Evolutionary conservation across 768 basidiomycete species (phyloP).

Genomic region (Dacryopinax primogenitus): DNA sequence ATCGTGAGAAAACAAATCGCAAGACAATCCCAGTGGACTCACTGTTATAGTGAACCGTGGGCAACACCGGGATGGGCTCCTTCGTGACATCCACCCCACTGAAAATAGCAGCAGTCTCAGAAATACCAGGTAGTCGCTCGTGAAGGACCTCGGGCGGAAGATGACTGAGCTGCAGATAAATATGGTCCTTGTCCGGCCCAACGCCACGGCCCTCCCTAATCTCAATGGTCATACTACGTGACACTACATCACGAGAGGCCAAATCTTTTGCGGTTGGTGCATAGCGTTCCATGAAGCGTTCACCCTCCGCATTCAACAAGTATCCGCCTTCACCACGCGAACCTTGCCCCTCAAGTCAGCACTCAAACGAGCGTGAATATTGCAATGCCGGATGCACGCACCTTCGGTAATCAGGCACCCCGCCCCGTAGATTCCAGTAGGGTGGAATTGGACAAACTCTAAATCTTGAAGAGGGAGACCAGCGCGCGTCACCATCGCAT

Average conservation of each 20-base stretch:
- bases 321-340: conserved; percentile 99
- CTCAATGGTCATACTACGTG: conserved; percentile 97
- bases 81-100: conserved; percentile 98
- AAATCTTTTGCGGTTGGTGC: conserved; percentile 99
- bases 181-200: conserved; percentile 94
- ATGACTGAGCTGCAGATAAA: conserved; percentile 94
- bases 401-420: conserved; percentile 99
- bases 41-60: conserved; percentile 99
- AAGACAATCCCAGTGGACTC: conserved; percentile 27
- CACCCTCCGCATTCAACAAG: conserved; percentile 93
- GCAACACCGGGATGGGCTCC: conserved; percentile 96
- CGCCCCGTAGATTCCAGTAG: conserved; percentile 98
- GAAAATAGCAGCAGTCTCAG: conserved; percentile 98
- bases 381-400: conserved; percentile 24
- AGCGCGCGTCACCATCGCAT: conserved; percentile 95
- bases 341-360: too few species aligned
- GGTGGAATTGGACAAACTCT: conserved; percentile 99
- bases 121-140: conserved; percentile 96
- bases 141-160: conserved; percentile 89
- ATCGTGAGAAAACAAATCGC: conserved; percentile 12
- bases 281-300: conserved; percentile 99
- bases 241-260: conserved; percentile 97
- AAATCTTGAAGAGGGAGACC: conserved; percentile 92
- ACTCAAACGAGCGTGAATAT: neutral
- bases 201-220: conserved; percentile 98